Percentiles rank a stretch among this genome's conserved stretches.
Conservation (phyloP, 2,329 filamentous ascomycete species). For the Emericellopsis cladophorae region DNA sequence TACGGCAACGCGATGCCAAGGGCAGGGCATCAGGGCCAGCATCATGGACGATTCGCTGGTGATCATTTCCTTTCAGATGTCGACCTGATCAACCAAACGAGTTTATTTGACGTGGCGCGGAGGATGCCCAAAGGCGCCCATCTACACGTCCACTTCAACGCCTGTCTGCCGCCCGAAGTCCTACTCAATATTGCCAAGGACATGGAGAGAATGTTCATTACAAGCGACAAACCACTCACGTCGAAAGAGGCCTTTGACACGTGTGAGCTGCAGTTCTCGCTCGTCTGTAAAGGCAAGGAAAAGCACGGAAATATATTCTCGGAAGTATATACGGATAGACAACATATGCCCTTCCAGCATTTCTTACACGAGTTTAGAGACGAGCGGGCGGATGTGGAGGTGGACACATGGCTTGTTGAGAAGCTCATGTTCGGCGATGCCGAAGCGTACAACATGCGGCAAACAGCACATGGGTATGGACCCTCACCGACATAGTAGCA, state of each 20-base stretch:
- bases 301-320: constrained; percentile 34
- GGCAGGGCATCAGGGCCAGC: constrained; percentile 27
- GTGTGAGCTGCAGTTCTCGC: constrained; percentile 51
- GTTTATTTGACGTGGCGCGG: constrained; percentile 41
- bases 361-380: constrained; percentile 24
- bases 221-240: constrained; percentile 38
- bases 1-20: constrained; percentile 19
- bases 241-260: constrained; percentile 23
- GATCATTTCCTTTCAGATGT: constrained; percentile 48
- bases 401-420: constrained; percentile 40
- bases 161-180: constrained; percentile 50
- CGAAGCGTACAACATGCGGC: constrained; percentile 40
- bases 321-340: constrained; percentile 27
- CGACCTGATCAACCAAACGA: constrained; percentile 39
- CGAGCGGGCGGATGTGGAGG: constrained; percentile 9
- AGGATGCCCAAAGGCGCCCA: constrained; percentile 60
- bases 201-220: constrained; percentile 57
- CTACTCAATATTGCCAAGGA: constrained; percentile 41
- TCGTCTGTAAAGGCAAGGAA: constrained; percentile 24
- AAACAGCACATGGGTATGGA: constrained; percentile 40
- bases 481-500: constrained; percentile 6
- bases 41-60: constrained; percentile 30
- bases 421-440: constrained; percentile 51
- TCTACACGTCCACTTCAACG: constrained; percentile 67
- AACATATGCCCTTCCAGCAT: constrained; percentile 27